These are phyloP conservation scores for Hypoxylon sp. DNA, from an alignment of 2,329 filamentous ascomycete genomes.

Conservation along the genomic window DNA sequence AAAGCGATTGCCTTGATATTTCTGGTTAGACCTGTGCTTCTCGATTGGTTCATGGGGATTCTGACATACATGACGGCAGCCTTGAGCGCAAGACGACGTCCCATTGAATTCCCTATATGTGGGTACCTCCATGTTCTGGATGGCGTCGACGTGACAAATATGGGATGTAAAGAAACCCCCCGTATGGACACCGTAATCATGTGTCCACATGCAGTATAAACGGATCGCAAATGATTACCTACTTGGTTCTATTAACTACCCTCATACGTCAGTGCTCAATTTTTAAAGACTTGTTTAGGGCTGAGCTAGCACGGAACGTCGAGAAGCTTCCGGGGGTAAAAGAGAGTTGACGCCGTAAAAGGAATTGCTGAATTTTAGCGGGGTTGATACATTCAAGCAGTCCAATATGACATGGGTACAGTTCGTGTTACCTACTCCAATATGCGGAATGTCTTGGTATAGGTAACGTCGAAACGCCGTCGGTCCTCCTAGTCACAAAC, in stretches of 20 bases:
- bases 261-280: slow-evolving; percentile 27
- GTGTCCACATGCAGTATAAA: slow-evolving; percentile 33
- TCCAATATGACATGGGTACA: slow-evolving; percentile 4
- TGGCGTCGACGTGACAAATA: slow-evolving; percentile 29
- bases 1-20: not conserved
- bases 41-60: slow-evolving; percentile 25
- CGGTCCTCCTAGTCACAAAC: slow-evolving; percentile 33
- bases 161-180: slow-evolving; percentile 10
- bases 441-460: not conserved
- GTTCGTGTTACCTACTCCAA: slow-evolving; percentile 3
- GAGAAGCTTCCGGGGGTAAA: slow-evolving; percentile 24
- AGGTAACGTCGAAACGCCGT: slow-evolving; percentile 1
- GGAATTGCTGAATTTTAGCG: slow-evolving; percentile 24
- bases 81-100: slow-evolving; percentile 11
- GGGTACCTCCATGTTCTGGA: slow-evolving; percentile 1
- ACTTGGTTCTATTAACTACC: slow-evolving; percentile 14
- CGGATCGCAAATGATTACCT: slow-evolving; percentile 45
- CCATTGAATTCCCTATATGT: slow-evolving; percentile 4
- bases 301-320: slow-evolving; percentile 14
- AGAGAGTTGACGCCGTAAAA: slow-evolving; percentile 13
- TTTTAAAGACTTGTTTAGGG: slow-evolving; percentile 19
- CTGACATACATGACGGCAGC: slow-evolving; percentile 34
- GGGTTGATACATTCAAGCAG: not conserved
- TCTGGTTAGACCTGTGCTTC: slow-evolving; percentile 5
- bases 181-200: slow-evolving; percentile 23